Conservation (phyloP, 2,329 filamentous ascomycete genomes). For the Aphanocladium album region DNA sequence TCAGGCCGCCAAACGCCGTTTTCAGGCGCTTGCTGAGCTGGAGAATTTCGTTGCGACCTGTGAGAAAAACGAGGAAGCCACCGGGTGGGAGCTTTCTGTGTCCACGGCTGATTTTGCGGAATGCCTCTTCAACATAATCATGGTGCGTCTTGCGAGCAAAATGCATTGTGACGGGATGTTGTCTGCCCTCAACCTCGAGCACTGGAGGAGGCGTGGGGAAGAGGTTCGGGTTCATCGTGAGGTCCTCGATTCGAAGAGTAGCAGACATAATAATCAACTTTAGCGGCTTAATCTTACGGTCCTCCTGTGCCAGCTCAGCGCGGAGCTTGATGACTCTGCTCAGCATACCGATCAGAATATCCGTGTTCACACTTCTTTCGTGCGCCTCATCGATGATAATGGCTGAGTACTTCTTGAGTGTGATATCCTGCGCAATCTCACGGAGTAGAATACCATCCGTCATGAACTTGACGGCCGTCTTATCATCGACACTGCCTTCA, state of each 20-base stretch:
- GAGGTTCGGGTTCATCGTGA: conserved; percentile 75
- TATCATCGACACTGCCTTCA: conserved; percentile 72
- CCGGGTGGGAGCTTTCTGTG: conserved; percentile 87
- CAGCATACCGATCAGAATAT: conserved; percentile 96
- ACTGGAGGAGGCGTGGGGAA: conserved; percentile 78
- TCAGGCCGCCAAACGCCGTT: conserved; percentile 56
- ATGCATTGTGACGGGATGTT: conserved; percentile 85
- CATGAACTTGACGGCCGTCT: conserved; percentile 97
- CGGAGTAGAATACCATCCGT: conserved; percentile 93
- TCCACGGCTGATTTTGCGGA: conserved; percentile 78
- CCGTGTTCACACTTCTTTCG: conserved; percentile 94
- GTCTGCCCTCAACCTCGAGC: conserved; percentile 83
- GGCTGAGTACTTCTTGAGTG: conserved; percentile 82
- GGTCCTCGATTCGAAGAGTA: conserved; percentile 83
- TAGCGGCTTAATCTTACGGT: conserved; percentile 66
- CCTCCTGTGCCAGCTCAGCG: conserved; percentile 66
- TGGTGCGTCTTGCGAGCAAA: conserved; percentile 77
- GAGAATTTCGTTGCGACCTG: conserved; percentile 86
- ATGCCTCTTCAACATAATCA: conserved; percentile 89
- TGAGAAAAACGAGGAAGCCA: conserved; percentile 89
- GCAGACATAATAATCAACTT: conserved; percentile 99
- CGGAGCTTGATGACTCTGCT: conserved; percentile 86
- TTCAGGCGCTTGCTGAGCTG: conserved; percentile 76
- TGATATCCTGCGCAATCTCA: conserved; percentile 85
- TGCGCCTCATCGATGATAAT: conserved; percentile 96